Base-by-base conservation (phyloP, 2,329 filamentous ascomycete species). In the Diatrype stigma region DNA sequence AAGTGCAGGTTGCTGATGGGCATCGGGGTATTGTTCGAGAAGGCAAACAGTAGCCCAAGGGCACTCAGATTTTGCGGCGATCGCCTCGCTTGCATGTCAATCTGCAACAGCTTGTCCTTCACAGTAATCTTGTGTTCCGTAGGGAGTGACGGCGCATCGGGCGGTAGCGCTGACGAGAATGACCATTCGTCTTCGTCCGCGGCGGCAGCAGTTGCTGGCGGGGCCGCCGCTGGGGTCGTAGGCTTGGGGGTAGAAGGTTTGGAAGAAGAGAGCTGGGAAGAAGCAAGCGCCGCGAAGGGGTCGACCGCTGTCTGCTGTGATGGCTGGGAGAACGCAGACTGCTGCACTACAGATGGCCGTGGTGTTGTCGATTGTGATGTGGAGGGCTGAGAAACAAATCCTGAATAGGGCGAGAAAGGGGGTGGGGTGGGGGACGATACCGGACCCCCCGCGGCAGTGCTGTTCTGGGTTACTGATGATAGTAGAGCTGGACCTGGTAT, bases 181-280 rank as follows among this genome's bases (percentile, higher is more conserved):
- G 84, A 88, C 92, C 93, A 97, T 64, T 97, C 93, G 57, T 97
- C 93, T 47, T 96, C 93, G 44, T 89, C 83, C 47, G 74, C 75
- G 7, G 72, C 63, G 8, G 61, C 57, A 3, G 65, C 54, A 0
- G 72, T 49, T 0, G 66, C 49, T 10, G 60, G 54, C 19, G 48
- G 16, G 5, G 55, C 46, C 14, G 53, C 50, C 6, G 51, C 22
- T 19, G 34, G 22, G 8, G 60, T 53, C 1, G 63, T 37, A 1
- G 68, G 66, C 30, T 66, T 63, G 3, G 72, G 65, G 0, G 68
- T 67, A 8, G 65, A 47, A 5, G 71, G 61, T 49, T 72, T 72
- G 11, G 73, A 69, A 8, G 73, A 68, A 10, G 61, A 59, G 47
- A 70, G 68, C n/a, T 67, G 66, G 4, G 72, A 60, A 2, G 72